phyloP scores from a whole-genome alignment of 2,329 filamentous ascomycete species.

The Lachnum nothofagi region DNA sequence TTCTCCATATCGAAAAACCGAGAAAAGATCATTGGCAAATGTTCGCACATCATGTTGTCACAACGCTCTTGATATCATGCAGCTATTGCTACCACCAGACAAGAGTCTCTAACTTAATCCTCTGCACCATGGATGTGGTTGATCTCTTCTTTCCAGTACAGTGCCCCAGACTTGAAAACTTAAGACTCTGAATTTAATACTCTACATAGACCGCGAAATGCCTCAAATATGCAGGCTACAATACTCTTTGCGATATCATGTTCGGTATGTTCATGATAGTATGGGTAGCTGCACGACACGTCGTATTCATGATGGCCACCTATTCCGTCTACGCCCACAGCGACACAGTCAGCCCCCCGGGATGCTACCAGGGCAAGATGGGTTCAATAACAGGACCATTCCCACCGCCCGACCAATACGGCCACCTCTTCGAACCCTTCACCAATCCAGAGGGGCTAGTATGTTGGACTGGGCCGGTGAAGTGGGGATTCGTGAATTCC shows the following conservation, averaged over 20 bases:
- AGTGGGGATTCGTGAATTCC: constrained; percentile 67
- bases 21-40: constrained; percentile 95
- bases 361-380: constrained; percentile 61
- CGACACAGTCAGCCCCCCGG: constrained; percentile 46
- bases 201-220: constrained; percentile 69
- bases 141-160: constrained; percentile 79
- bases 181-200: not conserved
- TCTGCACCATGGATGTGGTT: constrained; percentile 88
- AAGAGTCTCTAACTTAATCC: constrained; percentile 79
- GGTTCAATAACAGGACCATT: constrained; percentile 48
- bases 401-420: constrained; percentile 41
- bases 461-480: constrained; percentile 70
- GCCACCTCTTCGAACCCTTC: constrained; percentile 68
- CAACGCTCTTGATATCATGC: constrained; percentile 68
- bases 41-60: constrained; percentile 90
- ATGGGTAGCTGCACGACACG: constrained; percentile 77
- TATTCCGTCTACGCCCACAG: constrained; percentile 64
- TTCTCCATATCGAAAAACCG: constrained; percentile 89
- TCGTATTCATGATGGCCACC: constrained; percentile 70
- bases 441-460: constrained; percentile 62
- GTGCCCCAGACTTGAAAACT: constrained; percentile 7
- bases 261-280: constrained; percentile 79
- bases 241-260: constrained; percentile 67
- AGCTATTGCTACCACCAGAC: constrained; percentile 85
- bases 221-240: constrained; percentile 77